A percentile compares a stretch with the other conserved stretches of the same genome.
Conservation (phyloP, 164 flowering plant species). For the Magnolia changhungtana region DNA sequence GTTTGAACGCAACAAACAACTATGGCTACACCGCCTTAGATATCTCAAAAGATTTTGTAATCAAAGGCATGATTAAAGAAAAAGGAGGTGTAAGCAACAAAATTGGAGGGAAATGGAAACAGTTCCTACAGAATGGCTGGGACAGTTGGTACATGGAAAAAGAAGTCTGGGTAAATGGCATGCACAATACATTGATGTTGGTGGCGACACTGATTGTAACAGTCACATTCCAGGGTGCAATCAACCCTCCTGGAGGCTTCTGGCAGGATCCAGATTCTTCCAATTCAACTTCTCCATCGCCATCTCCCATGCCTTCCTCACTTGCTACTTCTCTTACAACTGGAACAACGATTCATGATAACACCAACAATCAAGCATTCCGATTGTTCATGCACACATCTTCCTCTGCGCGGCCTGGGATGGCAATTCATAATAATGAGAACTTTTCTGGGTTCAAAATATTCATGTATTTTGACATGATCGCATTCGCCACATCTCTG, state of each 20-base stretch:
- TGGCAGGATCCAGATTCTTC: not conserved
- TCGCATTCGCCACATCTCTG: slow-evolving; percentile 23
- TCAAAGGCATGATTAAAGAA: not conserved
- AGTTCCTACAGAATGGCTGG: not conserved
- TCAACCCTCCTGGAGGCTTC: not conserved
- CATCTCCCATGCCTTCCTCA: too few species aligned
- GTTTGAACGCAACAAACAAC: not conserved
- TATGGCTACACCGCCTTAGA: not conserved
- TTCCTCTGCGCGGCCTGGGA: not conserved
- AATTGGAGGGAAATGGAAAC: not conserved
- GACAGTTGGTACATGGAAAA: not conserved
- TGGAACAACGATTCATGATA: too few species aligned
- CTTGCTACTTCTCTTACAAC: too few species aligned
- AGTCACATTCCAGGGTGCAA: not conserved
- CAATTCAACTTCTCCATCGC: too few species aligned
- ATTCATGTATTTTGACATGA: slow-evolving; percentile 16
- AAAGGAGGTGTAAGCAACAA: not conserved
- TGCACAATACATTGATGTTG: not conserved
- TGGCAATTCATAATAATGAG: not conserved
- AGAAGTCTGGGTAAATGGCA: not conserved
- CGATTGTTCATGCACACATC: too few species aligned
- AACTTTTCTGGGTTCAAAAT: not conserved
- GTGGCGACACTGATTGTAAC: not conserved
- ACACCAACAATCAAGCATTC: too few species aligned
- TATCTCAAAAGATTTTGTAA: not conserved